Evolutionary conservation across 1,284 basidiomycete species (phyloP).

Genomic region (Rhodotorula sp.): DNA sequence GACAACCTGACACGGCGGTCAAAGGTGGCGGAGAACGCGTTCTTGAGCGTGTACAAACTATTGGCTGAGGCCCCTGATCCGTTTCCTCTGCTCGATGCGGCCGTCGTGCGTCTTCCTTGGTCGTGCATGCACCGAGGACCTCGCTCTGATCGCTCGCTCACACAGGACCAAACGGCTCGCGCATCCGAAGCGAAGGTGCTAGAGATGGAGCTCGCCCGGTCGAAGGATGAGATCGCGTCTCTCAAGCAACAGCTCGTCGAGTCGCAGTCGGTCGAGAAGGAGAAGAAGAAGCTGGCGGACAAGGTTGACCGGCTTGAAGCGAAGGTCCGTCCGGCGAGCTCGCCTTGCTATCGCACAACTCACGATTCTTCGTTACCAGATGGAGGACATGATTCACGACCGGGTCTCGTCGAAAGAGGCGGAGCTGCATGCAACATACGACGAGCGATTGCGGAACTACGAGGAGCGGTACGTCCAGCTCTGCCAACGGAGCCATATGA

Average conservation of each 20-base stretch:
- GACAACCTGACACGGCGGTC: constrained; percentile 89
- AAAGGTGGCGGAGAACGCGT: constrained; percentile 87
- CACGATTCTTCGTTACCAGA: constrained; percentile 55
- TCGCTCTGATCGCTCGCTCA: background rate
- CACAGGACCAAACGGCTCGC: constrained; percentile 81
- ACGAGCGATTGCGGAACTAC: constrained; percentile 90
- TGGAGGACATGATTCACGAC: constrained; percentile 85
- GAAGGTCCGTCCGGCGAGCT: constrained; percentile 59
- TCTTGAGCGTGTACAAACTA: constrained; percentile 89
- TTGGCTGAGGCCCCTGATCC: constrained; percentile 93
- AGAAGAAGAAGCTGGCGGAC: constrained; percentile 70
- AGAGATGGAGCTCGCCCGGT: constrained; percentile 66
- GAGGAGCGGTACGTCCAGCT: constrained; percentile 69
- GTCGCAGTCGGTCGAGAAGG: constrained; percentile 63
- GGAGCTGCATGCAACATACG: constrained; percentile 91
- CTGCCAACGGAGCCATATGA: background rate
- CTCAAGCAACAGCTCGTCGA: constrained; percentile 70
- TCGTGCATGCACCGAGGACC: background rate
- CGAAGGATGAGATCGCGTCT: constrained; percentile 75
- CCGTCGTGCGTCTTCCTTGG: constrained; percentile 63
- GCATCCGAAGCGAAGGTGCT: constrained; percentile 74
- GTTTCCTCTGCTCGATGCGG: constrained; percentile 88
- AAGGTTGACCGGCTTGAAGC: constrained; percentile 75
- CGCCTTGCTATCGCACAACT: background rate
- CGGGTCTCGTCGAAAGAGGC: constrained; percentile 86